These are phyloP conservation scores for Aspergillus fischeri DNA, from an alignment of 2,329 filamentous ascomycete species.

Conservation along the genomic window DNA sequence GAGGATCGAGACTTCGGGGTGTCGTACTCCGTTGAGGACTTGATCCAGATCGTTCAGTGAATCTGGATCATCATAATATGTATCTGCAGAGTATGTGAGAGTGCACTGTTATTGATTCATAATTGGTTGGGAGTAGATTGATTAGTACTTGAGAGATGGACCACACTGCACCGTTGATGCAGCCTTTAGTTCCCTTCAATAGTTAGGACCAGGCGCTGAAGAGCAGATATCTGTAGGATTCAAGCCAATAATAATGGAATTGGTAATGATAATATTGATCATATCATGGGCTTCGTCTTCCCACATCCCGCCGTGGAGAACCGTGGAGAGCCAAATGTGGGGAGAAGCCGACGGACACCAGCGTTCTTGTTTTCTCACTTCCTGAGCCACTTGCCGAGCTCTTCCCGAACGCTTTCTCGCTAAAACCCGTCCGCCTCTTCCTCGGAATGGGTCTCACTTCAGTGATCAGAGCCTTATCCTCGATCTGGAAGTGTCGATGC, in stretches of 20 bases:
- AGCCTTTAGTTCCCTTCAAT: not conserved
- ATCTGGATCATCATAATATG: not conserved
- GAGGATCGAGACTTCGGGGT: not conserved
- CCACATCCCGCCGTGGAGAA: not conserved
- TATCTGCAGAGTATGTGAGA: not conserved
- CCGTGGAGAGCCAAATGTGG: conserved; percentile 1
- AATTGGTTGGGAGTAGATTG: not conserved
- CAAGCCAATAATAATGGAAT: not conserved
- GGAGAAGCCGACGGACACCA: conserved; percentile 1
- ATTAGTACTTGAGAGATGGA: not conserved
- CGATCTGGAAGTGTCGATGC: conserved; percentile 6
- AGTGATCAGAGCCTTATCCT: conserved; percentile 4
- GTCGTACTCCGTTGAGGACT: not conserved
- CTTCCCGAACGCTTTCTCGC: conserved; percentile 11
- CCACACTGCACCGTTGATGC: not conserved
- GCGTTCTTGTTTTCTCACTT: not conserved
- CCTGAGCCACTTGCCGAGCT: conserved; percentile 16
- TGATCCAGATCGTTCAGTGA: not conserved
- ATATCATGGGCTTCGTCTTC: not conserved
- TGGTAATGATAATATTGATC: not conserved
- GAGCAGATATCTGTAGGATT: not conserved
- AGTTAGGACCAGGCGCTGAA: not conserved
- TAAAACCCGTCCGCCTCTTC: conserved; percentile 10
- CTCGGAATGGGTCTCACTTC: conserved; percentile 15
- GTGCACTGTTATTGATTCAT: not conserved